Base-by-base conservation (phyloP, 2,329 filamentous ascomycete species). In the Colletotrichum lini region DNA sequence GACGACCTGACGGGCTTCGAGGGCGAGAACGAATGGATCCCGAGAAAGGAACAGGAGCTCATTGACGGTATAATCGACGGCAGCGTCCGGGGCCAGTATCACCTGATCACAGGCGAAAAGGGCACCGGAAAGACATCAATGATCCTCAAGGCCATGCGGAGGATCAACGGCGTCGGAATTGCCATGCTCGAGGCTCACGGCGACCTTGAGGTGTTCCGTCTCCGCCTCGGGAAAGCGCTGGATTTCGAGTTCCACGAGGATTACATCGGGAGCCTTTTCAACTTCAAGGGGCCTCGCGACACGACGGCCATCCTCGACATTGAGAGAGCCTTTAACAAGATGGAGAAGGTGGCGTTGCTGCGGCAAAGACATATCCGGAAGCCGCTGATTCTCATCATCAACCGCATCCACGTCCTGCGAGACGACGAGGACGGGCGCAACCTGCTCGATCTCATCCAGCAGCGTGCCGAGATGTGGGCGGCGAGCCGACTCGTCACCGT, bases 91-190 rank as follows among this genome's bases (percentile, higher is more conserved):
- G 91, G 91, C 38, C 89, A 90, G 73, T 93, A 93, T 76, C 90
- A 91, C 79, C 83, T 93, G 3, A 82, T 93, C 4, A 86, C 93
- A 6, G 91, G 91, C 61, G 91, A 93, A 77, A 93, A 93, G 77
- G 91, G 91, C 1, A 93, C 90, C 0, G 91, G 91, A 2, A 93
- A 93, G 82, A 91, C 90, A 1, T 91, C 89, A 26, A 93, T 93
- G 91, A 81, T 93, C 10, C 87, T 93, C 44, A 89, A 92, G 76
- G 90, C 90, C 18, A 93, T 93, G 91, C 86, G 86, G 53, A 91
- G 92, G 77, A 86, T 90, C 65, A 85, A 92, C 72, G 91, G 90
- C 18, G 87, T 91, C 67, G 89, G 90, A n/a, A 87, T 90, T 59
- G 88, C 91, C 40, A 91, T 93, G 88, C 88, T 93, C 75, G 91